A percentile compares a stretch with the other conserved stretches of the same genome.
Evolutionary conservation across 2,329 filamentous ascomycete genomes (phyloP).

Genomic region (Paraconiothyrium brasiliense): DNA sequence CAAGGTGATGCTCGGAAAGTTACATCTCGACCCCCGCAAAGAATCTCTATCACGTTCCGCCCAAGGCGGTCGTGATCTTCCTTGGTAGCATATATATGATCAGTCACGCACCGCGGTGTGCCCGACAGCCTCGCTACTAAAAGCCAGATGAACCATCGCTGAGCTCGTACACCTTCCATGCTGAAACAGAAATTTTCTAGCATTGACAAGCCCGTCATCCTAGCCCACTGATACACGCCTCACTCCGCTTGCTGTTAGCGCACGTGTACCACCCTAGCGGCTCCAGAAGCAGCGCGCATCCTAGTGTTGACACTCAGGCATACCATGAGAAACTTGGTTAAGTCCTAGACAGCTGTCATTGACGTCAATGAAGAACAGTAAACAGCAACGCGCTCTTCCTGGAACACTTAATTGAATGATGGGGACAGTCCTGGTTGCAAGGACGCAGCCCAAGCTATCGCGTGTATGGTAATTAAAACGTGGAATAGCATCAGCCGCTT

Average conservation of each 20-base stretch:
- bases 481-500: background rate
- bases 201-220: background rate
- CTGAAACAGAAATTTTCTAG: background rate
- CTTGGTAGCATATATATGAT: background rate
- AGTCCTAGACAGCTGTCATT: background rate
- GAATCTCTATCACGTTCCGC: background rate
- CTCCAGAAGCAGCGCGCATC: conserved; percentile 9
- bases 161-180: background rate
- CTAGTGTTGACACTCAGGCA: conserved; percentile 5
- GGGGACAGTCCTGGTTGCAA: background rate
- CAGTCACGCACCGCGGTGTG: background rate
- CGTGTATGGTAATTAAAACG: conserved; percentile 5
- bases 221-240: conserved; percentile 1
- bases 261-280: conserved; percentile 1
- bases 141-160: background rate
- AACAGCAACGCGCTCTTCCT: conserved; percentile 1
- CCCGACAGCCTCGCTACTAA: background rate
- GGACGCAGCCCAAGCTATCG: background rate
- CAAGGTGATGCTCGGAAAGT: no score
- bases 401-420: background rate
- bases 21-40: background rate
- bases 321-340: conserved; percentile 9
- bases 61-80: no score
- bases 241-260: conserved; percentile 4
- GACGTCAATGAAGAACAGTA: conserved; percentile 14